phyloP scores from a whole-genome alignment of 805 yeast genomes.

The Yamadazyma sp. region DNA sequence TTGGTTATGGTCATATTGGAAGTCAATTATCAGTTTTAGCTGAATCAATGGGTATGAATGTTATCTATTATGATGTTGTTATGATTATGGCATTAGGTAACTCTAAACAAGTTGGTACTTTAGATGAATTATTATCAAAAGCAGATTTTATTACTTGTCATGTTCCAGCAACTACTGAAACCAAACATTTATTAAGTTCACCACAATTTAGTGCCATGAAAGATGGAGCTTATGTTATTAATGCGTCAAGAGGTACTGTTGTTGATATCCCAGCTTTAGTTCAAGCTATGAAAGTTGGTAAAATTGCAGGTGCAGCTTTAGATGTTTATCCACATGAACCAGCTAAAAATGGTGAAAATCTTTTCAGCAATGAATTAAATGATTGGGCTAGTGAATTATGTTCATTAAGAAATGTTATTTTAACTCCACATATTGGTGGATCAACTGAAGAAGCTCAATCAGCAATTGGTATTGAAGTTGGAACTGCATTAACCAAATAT shows the following conservation, averaged over 20 bases:
- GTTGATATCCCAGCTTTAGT: constrained; percentile 93
- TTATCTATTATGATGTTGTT: constrained; percentile 83
- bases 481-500: constrained; percentile 78
- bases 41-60: constrained; percentile 97
- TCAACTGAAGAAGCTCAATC: constrained; percentile 98
- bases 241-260: constrained; percentile 97
- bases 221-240: constrained; percentile 89
- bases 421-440: constrained; percentile 98
- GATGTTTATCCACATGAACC: constrained; percentile 98
- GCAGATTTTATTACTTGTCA: constrained; percentile 92
- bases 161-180: constrained; percentile 92
- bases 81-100: constrained; percentile 97
- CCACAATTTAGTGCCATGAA: constrained; percentile 96
- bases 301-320: constrained; percentile 94
- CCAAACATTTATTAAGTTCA: constrained; percentile 82
- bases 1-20: constrained; percentile 98
- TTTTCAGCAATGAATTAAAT: constrained; percentile 72
- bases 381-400: constrained; percentile 80
- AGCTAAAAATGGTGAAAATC: constrained; percentile 86
- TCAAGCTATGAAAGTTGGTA: constrained; percentile 87
- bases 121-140: constrained; percentile 73
- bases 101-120: constrained; percentile 85
- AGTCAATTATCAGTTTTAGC: constrained; percentile 95
- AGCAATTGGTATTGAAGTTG: constrained; percentile 96
- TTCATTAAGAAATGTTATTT: constrained; percentile 79